Evolutionary conservation across 306 rosid species (phyloP), one percentile per base, ranked within the genome.

Genomic region (Hippophae gyantsensis): DNA sequence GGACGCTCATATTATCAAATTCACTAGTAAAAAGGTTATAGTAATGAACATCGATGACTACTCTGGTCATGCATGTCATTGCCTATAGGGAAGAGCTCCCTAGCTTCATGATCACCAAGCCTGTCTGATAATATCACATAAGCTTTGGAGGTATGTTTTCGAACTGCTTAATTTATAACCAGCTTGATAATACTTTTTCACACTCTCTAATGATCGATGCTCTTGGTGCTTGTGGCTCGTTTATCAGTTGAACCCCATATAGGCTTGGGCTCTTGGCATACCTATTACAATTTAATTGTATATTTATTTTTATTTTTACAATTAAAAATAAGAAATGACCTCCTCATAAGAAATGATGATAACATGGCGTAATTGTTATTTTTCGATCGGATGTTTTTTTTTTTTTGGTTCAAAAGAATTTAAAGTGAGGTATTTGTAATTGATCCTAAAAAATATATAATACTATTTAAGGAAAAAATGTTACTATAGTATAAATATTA

Each of bases 21-120:
- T 2, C 2, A 13, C 50, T 13, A 0, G 59, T 11, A 60, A 79
- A 89, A 46, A 89, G 74, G 74, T 65, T 83, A 71, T 85, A 85
- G 68, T 85, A 89, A 55, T 85, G 96, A 45, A 82, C 73, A 66
- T 89, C 96, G 57, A 89, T 63, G 58, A 85, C 96, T 6, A 75
- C 54, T 13, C 67, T 11, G 27, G 5, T 13, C 2, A 79, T 46
- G 56, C 83, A 18, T 18, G 18, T 18, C 83, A 60, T 9, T 73
- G 27, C 86, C 84, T 6, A 83, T 26, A 10, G 94, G 69, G 61
- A 89, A 79, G 5, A 89, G 72, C 69, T 89, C 94, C 7, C 64
- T 71, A 0, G 84, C 53, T 9, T 83, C 41, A 7, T 56, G 57
- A 3, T 75, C 50, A 41, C 82, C 94, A 1, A 85, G 5, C 64